A percentile compares a stretch with the other conserved stretches of the same genome.
Conservation (phyloP, 805 yeast species). For the Suhomyces sp. region DNA sequence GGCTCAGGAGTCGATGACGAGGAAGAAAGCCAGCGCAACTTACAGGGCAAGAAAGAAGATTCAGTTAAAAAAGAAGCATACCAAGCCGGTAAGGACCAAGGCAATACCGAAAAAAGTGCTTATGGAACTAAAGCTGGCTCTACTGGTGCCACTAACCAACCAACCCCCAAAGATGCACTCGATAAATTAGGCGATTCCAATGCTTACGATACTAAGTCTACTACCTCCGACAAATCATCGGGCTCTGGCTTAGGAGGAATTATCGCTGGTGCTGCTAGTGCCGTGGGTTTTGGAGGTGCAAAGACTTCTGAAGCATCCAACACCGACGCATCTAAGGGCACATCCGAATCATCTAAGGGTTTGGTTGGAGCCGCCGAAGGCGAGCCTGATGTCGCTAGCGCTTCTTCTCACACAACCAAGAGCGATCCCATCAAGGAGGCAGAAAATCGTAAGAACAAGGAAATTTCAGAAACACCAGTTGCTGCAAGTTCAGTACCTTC, state of each 20-base stretch:
- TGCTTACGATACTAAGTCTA: background rate
- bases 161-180: background rate
- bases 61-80: slow-evolving; percentile 7
- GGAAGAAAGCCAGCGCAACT: background rate
- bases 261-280: slow-evolving; percentile 18
- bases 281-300: slow-evolving; percentile 9
- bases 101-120: background rate
- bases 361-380: slow-evolving; percentile 13
- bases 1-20: slow-evolving; percentile 1
- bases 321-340: background rate
- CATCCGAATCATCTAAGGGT: background rate
- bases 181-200: background rate
- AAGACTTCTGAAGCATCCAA: background rate
- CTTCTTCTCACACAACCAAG: slow-evolving; percentile 8
- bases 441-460: background rate
- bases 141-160: background rate
- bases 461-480: slow-evolving; percentile 1
- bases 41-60: slow-evolving; percentile 1
- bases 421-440: slow-evolving; percentile 2
- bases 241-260: slow-evolving; percentile 10
- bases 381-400: slow-evolving; percentile 14
- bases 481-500: background rate
- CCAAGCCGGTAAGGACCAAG: slow-evolving; percentile 7
- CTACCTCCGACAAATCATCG: background rate
- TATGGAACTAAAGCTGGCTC: background rate